These are phyloP conservation scores for Moniliophthora roreri DNA, from an alignment of 1,284 basidiomycete species.

Conservation along the genomic window DNA sequence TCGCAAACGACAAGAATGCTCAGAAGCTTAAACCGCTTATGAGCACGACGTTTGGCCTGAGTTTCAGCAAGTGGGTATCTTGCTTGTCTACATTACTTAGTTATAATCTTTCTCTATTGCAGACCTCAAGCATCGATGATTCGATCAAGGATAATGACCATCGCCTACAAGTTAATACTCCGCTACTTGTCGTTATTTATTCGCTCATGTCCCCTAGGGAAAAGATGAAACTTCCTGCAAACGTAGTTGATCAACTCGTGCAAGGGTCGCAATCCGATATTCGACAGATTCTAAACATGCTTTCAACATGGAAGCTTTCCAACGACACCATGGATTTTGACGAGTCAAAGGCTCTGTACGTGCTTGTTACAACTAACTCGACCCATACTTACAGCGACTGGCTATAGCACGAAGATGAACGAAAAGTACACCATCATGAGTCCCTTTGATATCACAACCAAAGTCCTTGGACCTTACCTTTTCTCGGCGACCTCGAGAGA, in stretches of 20 bases:
- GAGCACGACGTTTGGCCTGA: constrained; percentile 72
- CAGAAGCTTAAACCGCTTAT: constrained; percentile 92
- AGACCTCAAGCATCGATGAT: constrained; percentile 78
- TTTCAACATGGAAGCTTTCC: constrained; percentile 92
- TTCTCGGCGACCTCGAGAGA: constrained; percentile 84
- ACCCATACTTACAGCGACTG: constrained; percentile 7
- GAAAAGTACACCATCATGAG: constrained; percentile 92
- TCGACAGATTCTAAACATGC: constrained; percentile 95
- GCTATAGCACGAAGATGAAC: constrained; percentile 76
- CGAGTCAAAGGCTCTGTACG: constrained; percentile 85
- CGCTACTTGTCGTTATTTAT: neutral
- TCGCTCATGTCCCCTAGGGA: constrained; percentile 52
- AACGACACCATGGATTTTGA: constrained; percentile 84
- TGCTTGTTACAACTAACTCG: constrained; percentile 14
- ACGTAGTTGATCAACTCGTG: constrained; percentile 92
- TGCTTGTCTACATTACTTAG: neutral
- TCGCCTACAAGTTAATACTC: constrained; percentile 76
- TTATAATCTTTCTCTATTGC: constrained; percentile 13
- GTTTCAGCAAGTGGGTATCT: constrained; percentile 69
- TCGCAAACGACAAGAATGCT: constrained; percentile 87
- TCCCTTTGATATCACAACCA: constrained; percentile 86
- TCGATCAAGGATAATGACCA: constrained; percentile 85
- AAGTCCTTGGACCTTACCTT: constrained; percentile 86
- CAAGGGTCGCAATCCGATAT: constrained; percentile 91
- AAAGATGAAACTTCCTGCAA: constrained; percentile 87